Base-by-base conservation (phyloP, 768 basidiomycete species). In the Russula vinacea region DNA sequence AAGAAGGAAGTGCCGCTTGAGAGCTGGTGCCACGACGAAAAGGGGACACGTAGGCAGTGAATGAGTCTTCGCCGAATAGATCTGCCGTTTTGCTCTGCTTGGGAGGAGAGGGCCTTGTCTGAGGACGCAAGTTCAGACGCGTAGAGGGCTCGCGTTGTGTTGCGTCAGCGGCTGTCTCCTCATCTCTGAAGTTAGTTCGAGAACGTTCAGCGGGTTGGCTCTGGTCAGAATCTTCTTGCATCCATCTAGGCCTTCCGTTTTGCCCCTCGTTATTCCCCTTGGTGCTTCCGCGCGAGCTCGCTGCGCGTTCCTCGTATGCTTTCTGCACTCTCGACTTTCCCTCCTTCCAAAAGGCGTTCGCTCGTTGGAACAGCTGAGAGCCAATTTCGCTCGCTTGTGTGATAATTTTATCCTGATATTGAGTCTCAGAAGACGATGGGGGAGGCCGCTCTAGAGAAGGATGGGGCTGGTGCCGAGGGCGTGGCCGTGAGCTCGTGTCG, bases 351-450 rank as follows among this genome's bases (percentile, higher is more conserved):
- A 95, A 85, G 3, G 86, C 83, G 69, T 87, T 92, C 5, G 94
- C 96, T 64, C 85, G 85, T 67, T 78, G 92, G 71, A 98, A 89
- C 74, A 98, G 77, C 62, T 78, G 88, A 64, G 89, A 76, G 7
- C 96, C 93, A 57, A 99, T 85, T 73, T 90, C 90, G 62, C 86
- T 87, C 0, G 94, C 95, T 69, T 94, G 92, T 0, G 87, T 81
- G 0, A 96, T 70, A 0, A 94, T 73, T 71, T 89, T 91, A 68
- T 92, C 90, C 62, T 88, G 84, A 14, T 75, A 67, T 44, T 73
- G 70, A 42, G 60, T 33, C 59, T 60, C 44, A 61, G 71, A 63
- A 19, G 33, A 57, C 13, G 57, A 19, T n/a, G 47, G 26, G 6
- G 22, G 58, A 58, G 29, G 56, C 47, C 6, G 62, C 11, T 39